These are phyloP conservation scores for Citrus maxima DNA, from an alignment of 345 rosid genomes.

Conservation along the genomic window DNA sequence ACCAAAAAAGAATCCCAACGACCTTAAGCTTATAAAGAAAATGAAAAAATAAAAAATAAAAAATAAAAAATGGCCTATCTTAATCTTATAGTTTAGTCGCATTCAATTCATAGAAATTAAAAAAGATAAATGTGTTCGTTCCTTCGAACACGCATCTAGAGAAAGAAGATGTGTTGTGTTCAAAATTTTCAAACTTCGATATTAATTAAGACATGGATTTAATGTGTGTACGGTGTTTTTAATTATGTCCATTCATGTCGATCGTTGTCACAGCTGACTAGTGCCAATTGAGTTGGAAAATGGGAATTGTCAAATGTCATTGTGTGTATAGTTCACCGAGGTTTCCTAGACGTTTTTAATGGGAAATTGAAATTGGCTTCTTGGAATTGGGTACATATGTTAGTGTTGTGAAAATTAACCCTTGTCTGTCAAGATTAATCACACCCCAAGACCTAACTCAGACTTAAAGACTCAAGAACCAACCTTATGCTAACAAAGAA, in stretches of 20 bases:
- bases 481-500: too few species aligned
- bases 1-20: neutral
- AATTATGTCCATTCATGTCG: neutral
- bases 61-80: neutral
- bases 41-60: too few species aligned
- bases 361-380: neutral
- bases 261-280: conserved; percentile 7
- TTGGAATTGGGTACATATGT: neutral
- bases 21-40: neutral
- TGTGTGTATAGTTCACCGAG: neutral
- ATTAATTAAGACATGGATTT: neutral
- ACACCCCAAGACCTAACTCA: too few species aligned
- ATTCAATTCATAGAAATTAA: neutral
- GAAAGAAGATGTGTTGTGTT: neutral
- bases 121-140: neutral
- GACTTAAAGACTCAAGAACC: too few species aligned
- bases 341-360: neutral
- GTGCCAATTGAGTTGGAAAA: neutral
- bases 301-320: neutral
- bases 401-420: too few species aligned
- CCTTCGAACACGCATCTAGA: conserved; percentile 23
- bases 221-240: too few species aligned
- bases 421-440: too few species aligned
- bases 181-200: conserved; percentile 2
- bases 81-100: neutral